Evolutionary conservation across 108 stramenopile species (phyloP).

Genomic region (Ochromonas danica): DNA sequence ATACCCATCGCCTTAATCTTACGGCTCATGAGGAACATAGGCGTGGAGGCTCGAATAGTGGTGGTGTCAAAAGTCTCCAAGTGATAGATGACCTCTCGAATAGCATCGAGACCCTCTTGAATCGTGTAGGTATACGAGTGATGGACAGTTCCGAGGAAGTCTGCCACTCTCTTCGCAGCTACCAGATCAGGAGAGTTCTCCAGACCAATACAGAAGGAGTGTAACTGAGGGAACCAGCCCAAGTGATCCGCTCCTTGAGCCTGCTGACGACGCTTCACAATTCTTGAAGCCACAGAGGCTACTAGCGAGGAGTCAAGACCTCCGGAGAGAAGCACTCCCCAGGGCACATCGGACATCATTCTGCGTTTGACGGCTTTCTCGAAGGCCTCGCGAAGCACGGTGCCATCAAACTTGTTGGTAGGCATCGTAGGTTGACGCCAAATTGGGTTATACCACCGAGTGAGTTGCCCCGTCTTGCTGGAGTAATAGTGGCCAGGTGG

Average conservation of each 20-base stretch:
- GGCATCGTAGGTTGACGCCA: slow-evolving; percentile 60
- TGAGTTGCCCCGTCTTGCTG: slow-evolving; percentile 76
- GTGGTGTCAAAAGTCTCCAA: slow-evolving; percentile 97
- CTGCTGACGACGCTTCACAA: slow-evolving; percentile 54
- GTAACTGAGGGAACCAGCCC: slow-evolving; percentile 75
- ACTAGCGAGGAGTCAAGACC: slow-evolving; percentile 95
- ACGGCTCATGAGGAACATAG: slow-evolving; percentile 94
- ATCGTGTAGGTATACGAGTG: slow-evolving; percentile 92
- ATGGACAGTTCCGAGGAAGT: slow-evolving; percentile 92
- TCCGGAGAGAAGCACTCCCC: slow-evolving; percentile 94
- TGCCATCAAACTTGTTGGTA: slow-evolving; percentile 38
- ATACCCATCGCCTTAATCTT: slow-evolving; percentile 99
- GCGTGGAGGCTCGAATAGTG: slow-evolving; percentile 92
- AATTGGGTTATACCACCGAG: slow-evolving; percentile 83
- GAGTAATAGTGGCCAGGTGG: slow-evolving; percentile 90
- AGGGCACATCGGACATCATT: slow-evolving; percentile 99
- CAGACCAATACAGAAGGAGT: slow-evolving; percentile 93
- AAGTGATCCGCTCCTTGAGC: slow-evolving; percentile 65
- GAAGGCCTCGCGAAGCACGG: slow-evolving; percentile 73
- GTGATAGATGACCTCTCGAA: slow-evolving; percentile 85
- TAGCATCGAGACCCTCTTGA: slow-evolving; percentile 94
- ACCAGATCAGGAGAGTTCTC: slow-evolving; percentile 82
- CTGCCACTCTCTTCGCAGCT: slow-evolving; percentile 88
- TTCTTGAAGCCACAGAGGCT: slow-evolving; percentile 83
- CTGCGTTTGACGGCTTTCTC: slow-evolving; percentile 84